A percentile compares a stretch with the other conserved stretches of the same genome.
Conservation (phyloP, 257 asterid species). For the Lycium ferocissimum region DNA sequence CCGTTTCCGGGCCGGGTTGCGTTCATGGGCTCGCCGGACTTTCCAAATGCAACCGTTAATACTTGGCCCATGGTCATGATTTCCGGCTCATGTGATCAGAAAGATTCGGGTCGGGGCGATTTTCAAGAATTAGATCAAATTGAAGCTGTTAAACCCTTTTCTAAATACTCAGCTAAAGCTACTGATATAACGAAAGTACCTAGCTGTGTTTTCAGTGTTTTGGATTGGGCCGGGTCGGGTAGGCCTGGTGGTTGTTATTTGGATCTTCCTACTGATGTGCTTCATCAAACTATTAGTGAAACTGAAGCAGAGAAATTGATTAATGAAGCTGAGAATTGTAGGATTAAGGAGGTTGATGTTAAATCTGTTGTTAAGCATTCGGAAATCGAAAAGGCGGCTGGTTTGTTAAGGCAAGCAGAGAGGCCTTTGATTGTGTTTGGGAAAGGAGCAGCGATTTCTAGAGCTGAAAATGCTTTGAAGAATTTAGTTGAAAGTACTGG, state of each 20-base stretch:
- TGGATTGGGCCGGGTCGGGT: conserved; percentile 65
- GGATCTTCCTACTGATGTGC: conserved; percentile 84
- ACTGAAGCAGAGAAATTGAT: conserved; percentile 70
- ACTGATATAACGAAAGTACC: conserved; percentile 67
- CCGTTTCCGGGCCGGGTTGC: conserved; percentile 96
- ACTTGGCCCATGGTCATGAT: conserved; percentile 89
- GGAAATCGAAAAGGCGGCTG: conserved; percentile 66
- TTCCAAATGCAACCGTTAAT: conserved; percentile 78
- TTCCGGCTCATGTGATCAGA: conserved; percentile 91
- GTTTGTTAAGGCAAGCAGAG: conserved; percentile 67
- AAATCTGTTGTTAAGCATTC: conserved; percentile 49
- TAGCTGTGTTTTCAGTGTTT: conserved; percentile 59
- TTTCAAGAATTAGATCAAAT: conserved; percentile 90
- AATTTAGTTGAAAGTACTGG: conserved; percentile 73
- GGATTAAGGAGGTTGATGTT: conserved; percentile 44
- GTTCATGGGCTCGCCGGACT: conserved; percentile 96
- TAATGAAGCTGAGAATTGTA: conserved; percentile 49
- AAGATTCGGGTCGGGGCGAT: conserved; percentile 73
- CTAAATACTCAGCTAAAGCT: conserved; percentile 78
- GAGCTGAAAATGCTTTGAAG: conserved; percentile 65
- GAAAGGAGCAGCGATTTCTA: conserved; percentile 82
- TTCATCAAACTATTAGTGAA: conserved; percentile 62
- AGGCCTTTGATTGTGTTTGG: conserved; percentile 95
- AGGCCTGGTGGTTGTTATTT: conserved; percentile 88
- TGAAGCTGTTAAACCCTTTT: conserved; percentile 75